phyloP scores from a whole-genome alignment of 352 stramenopile genomes.

The Elongisporangium prolatum region DNA sequence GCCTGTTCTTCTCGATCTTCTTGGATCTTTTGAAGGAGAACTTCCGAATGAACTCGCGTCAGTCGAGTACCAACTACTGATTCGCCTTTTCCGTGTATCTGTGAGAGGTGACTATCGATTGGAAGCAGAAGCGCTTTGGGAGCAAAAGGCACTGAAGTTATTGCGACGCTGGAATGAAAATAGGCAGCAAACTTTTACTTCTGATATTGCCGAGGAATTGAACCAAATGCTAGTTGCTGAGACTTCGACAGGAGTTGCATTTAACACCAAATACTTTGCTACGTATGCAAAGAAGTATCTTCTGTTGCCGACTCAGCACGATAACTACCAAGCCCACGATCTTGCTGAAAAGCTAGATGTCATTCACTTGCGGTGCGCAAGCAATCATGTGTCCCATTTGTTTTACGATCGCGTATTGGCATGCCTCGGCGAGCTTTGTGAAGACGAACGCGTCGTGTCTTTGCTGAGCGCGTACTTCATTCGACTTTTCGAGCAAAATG shows the following conservation, averaged over 20 bases:
- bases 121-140: slow-evolving; percentile 50
- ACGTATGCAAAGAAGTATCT: slow-evolving; percentile 49
- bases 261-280: slow-evolving; percentile 46
- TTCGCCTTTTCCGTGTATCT: slow-evolving; percentile 53
- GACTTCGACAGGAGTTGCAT: slow-evolving; percentile 16
- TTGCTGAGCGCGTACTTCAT: slow-evolving; percentile 38
- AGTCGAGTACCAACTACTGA: slow-evolving; percentile 52
- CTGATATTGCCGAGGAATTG: slow-evolving; percentile 41
- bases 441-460: slow-evolving; percentile 33
- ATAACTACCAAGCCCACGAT: slow-evolving; percentile 15
- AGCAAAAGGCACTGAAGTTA: slow-evolving; percentile 22
- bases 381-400: slow-evolving; percentile 7
- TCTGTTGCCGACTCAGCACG: slow-evolving; percentile 32
- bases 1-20: slow-evolving; percentile 50
- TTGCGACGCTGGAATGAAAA: slow-evolving; percentile 36
- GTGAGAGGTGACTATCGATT: slow-evolving; percentile 40
- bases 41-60: slow-evolving; percentile 46
- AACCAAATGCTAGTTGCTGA: slow-evolving; percentile 45
- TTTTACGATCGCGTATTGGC: slow-evolving; percentile 53
- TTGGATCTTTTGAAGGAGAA: slow-evolving; percentile 33
- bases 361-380: slow-evolving; percentile 32
- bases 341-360: slow-evolving; percentile 48
- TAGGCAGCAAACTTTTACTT: slow-evolving; percentile 30
- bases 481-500: slow-evolving; percentile 17
- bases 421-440: slow-evolving; percentile 50